These are phyloP conservation scores for Anisogramma anomala DNA, from an alignment of 2,329 filamentous ascomycete species.

Conservation along the genomic window DNA sequence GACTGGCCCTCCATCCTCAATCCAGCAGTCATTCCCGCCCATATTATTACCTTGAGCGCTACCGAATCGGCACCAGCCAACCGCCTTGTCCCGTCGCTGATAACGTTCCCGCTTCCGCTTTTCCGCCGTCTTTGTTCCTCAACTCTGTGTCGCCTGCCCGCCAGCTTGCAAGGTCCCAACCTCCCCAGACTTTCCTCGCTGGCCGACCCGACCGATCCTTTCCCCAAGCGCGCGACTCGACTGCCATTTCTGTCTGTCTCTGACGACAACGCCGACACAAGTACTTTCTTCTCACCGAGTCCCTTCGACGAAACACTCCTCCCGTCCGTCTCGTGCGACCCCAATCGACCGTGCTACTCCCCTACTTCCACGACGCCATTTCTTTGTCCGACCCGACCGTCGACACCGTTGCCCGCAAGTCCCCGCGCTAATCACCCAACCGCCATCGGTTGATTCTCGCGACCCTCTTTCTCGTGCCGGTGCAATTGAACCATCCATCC, in stretches of 20 bases:
- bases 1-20: no score
- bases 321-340: conserved; percentile 2
- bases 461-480: neutral
- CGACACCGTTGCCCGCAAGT: neutral
- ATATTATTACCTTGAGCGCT: conserved; percentile 8
- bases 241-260: neutral
- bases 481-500: neutral
- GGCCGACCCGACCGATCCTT: conserved; percentile 11
- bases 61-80: conserved; percentile 8
- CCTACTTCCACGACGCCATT: neutral
- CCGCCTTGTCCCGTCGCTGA: conserved; percentile 13
- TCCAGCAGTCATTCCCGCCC: conserved; percentile 3
- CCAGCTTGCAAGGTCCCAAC: neutral
- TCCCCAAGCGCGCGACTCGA: neutral
- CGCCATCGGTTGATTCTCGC: neutral
- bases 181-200: no score
- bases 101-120: conserved; percentile 16
- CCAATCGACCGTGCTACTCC: conserved; percentile 2
- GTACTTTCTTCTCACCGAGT: neutral
- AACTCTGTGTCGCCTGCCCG: neutral
- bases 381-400: conserved; percentile 5
- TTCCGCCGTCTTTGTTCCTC: conserved; percentile 11
- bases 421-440: conserved; percentile 1
- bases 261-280: neutral
- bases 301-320: conserved; percentile 1